Conservation (phyloP, 2,329 filamentous ascomycete genomes). For the Ophiostoma angusticollis region DNA sequence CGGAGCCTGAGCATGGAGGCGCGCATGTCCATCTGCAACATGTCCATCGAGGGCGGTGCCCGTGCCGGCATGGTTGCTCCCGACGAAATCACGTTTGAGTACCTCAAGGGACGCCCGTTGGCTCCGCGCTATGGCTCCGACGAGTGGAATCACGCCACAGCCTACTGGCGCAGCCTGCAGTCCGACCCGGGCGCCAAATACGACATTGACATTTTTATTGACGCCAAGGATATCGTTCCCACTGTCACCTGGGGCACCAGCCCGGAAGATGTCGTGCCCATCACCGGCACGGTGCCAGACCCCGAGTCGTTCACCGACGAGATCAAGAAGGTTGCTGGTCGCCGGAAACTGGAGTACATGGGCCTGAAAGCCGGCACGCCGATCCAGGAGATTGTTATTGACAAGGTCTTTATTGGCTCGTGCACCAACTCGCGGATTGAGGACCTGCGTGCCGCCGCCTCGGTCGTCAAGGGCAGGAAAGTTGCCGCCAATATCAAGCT, state of each 20-base stretch:
- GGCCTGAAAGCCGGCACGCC: conserved; percentile 72
- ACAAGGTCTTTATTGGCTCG: conserved; percentile 97
- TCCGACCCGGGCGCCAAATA: conserved; percentile 83
- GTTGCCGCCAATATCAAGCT: conserved; percentile 80
- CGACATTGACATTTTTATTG: conserved; percentile 78
- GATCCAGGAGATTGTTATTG: conserved; percentile 82
- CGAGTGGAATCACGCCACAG: conserved; percentile 79
- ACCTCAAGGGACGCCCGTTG: conserved; percentile 81
- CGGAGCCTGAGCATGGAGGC: conserved; percentile 86
- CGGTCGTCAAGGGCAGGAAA: conserved; percentile 76
- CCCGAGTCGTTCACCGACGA: conserved; percentile 76
- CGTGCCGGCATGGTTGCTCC: conserved; percentile 95
- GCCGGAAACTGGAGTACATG: conserved; percentile 90
- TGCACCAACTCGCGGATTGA: conserved; percentile 97
- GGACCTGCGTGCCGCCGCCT: conserved; percentile 77
- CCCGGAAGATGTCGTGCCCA: conserved; percentile 90
- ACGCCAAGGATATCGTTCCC: conserved; percentile 84
- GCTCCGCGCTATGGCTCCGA: conserved; percentile 73
- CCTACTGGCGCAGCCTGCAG: conserved; percentile 77
- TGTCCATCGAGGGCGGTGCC: conserved; percentile 94
- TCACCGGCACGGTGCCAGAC: conserved; percentile 79
- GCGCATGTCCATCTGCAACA: conserved; percentile 98
- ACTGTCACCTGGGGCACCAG: conserved; percentile 96
- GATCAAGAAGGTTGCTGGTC: conserved; percentile 66
- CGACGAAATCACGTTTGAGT: conserved; percentile 87